Conservation (phyloP, 1,139 yeast genomes). For the Geotrichum restrictum region DNA sequence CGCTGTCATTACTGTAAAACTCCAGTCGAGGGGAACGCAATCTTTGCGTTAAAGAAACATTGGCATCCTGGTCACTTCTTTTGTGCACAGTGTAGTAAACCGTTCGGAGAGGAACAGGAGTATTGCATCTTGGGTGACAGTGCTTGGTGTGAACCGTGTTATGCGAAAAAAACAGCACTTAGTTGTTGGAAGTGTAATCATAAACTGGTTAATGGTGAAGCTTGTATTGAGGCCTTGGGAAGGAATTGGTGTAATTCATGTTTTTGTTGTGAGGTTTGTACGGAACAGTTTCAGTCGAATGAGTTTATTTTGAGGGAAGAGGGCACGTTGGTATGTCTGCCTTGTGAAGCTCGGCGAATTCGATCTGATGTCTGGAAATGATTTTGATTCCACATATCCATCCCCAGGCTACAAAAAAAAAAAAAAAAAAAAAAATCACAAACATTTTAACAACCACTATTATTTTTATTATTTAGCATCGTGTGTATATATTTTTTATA, state of each 20-base stretch:
- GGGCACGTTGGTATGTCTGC: slow-evolving; percentile 36
- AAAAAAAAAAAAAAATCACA: not conserved
- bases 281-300: slow-evolving; percentile 29
- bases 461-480: no score
- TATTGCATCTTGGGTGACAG: slow-evolving; percentile 29
- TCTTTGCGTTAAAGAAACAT: slow-evolving; percentile 34
- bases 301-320: slow-evolving; percentile 37
- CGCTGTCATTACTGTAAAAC: slow-evolving; percentile 36
- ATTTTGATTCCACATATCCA: no score
- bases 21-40: slow-evolving; percentile 36
- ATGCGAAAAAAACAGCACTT: slow-evolving; percentile 30
- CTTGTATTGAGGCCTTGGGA: slow-evolving; percentile 35
- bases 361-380: slow-evolving; percentile 31
- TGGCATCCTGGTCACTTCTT: slow-evolving; percentile 39
- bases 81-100: slow-evolving; percentile 36
- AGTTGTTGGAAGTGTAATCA: slow-evolving; percentile 38
- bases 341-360: slow-evolving; percentile 33
- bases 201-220: slow-evolving; percentile 26
- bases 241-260: slow-evolving; percentile 37
- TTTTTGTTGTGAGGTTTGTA: slow-evolving; percentile 37
- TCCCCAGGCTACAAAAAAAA: no score
- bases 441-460: no score
- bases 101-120: slow-evolving; percentile 28
- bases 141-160: slow-evolving; percentile 35
- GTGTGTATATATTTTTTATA: no score